Conservation (phyloP, 371 early-diverging fungal genomes). For the Vairimorpha ceranae region DNA sequence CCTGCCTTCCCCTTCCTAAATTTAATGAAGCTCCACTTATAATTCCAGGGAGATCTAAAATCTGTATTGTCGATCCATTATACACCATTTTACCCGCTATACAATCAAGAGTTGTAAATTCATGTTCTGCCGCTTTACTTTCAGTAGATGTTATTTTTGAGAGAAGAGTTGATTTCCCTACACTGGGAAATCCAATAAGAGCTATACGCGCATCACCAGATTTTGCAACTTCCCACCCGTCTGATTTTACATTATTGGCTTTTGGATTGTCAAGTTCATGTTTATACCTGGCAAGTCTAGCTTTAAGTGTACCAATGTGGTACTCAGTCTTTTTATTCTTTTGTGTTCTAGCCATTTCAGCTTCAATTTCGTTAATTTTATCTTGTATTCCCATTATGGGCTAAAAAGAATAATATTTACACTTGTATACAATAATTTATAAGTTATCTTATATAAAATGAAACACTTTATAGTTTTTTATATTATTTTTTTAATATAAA, state of each 20-base stretch:
- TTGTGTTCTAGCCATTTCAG: slow-evolving; percentile 62
- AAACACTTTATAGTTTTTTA: too few species aligned
- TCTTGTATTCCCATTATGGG: slow-evolving; percentile 59
- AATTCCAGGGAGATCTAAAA: slow-evolving; percentile 61
- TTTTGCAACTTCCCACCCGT: slow-evolving; percentile 59
- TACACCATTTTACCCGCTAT: slow-evolving; percentile 58
- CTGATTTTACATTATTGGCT: slow-evolving; percentile 22
- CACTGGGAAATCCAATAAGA: slow-evolving; percentile 61
- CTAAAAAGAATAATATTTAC: too few species aligned
- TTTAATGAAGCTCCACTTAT: slow-evolving; percentile 60
- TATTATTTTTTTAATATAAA: too few species aligned
- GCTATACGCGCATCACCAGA: slow-evolving; percentile 59
- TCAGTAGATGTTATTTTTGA: slow-evolving; percentile 58
- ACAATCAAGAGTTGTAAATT: slow-evolving; percentile 60
- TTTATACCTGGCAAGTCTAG: slow-evolving; percentile 57
- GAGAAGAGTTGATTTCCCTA: slow-evolving; percentile 60
- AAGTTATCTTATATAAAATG: too few species aligned
- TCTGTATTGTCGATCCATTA: slow-evolving; percentile 59
- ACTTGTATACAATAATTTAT: too few species aligned
- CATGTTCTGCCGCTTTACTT: slow-evolving; percentile 60
- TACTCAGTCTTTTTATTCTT: slow-evolving; percentile 62
- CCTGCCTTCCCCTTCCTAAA: slow-evolving; percentile 59
- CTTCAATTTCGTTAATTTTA: slow-evolving; percentile 61
- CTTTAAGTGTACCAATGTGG: slow-evolving; percentile 60
- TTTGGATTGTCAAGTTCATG: slow-evolving; percentile 54